phyloP scores from a whole-genome alignment of 495 filamentous ascomycete genomes.

The Trichocladium antarcticum region DNA sequence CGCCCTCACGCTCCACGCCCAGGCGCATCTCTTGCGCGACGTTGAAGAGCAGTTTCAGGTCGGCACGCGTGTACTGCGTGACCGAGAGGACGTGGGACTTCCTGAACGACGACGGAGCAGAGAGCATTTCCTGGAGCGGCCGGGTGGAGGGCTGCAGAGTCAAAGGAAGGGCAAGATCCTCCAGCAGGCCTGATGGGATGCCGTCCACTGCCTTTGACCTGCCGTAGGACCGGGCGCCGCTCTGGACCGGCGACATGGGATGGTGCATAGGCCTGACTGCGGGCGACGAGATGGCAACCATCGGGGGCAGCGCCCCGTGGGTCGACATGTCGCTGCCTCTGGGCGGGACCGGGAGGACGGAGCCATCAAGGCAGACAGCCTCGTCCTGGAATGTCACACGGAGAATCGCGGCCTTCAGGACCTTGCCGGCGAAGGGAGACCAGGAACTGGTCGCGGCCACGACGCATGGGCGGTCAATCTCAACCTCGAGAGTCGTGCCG shows the following conservation, averaged over 20 bases:
- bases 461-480: slow-evolving; percentile 57
- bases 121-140: slow-evolving; percentile 54
- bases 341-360: slow-evolving; percentile 42
- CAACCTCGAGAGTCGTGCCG: slow-evolving; percentile 62
- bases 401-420: slow-evolving; percentile 61
- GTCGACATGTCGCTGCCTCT: slow-evolving; percentile 69
- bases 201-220: slow-evolving; percentile 17
- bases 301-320: slow-evolving; percentile 46
- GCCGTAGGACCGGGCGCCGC: slow-evolving; percentile 12
- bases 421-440: slow-evolving; percentile 67
- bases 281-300: slow-evolving; percentile 40
- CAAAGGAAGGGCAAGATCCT: slow-evolving; percentile 46
- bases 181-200: slow-evolving; percentile 18
- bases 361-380: slow-evolving; percentile 68
- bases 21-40: slow-evolving; percentile 94
- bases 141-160: slow-evolving; percentile 29
- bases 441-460: slow-evolving; percentile 46
- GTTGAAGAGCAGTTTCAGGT: slow-evolving; percentile 87
- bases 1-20: slow-evolving; percentile 79
- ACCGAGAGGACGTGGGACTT: slow-evolving; percentile 79
- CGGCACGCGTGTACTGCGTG: slow-evolving; percentile 70
- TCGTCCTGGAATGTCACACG: slow-evolving; percentile 68
- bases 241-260: slow-evolving; percentile 22
- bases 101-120: slow-evolving; percentile 68
- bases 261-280: slow-evolving; percentile 40